Evolutionary conservation across 768 basidiomycete species (phyloP).

Genomic region (Tephrocybe sp.): DNA sequence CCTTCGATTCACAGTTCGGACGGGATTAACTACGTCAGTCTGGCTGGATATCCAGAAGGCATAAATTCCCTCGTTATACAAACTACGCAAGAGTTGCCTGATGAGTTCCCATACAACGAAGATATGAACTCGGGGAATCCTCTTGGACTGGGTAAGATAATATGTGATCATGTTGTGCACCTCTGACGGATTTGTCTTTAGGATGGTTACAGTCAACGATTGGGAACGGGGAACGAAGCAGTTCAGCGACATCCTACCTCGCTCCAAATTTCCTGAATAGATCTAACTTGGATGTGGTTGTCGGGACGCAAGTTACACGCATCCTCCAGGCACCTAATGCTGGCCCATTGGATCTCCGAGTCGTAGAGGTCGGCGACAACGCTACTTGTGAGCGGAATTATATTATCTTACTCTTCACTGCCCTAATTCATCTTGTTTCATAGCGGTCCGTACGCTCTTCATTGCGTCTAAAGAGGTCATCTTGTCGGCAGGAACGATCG

Average conservation of each 20-base stretch:
- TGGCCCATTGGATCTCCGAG: background rate
- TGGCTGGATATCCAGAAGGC: conserved; percentile 17
- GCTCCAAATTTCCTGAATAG: background rate
- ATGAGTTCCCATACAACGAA: conserved; percentile 17
- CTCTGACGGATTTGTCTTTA: background rate
- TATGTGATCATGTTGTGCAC: background rate
- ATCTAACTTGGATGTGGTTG: background rate
- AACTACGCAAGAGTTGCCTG: conserved; percentile 20
- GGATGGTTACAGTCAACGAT: background rate
- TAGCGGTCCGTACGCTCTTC: background rate
- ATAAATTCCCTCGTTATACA: conserved; percentile 24
- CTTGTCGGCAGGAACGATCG: background rate
- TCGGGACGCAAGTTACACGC: background rate
- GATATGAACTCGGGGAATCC: conserved; percentile 19
- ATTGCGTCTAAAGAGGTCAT: background rate
- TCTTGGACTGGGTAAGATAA: conserved; percentile 16
- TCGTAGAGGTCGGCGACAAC: background rate
- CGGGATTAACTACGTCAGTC: conserved; percentile 23
- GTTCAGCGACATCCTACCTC: background rate
- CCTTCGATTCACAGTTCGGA: conserved; percentile 25
- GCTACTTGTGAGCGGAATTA: background rate
- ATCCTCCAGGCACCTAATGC: background rate
- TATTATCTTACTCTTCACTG: background rate
- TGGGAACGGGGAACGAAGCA: background rate
- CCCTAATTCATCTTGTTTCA: background rate